Evolutionary conservation across 192 early-diverging fungal species (phyloP), one percentile per base, ranked within the genome.

Genomic region (Piromyces finnis): DNA sequence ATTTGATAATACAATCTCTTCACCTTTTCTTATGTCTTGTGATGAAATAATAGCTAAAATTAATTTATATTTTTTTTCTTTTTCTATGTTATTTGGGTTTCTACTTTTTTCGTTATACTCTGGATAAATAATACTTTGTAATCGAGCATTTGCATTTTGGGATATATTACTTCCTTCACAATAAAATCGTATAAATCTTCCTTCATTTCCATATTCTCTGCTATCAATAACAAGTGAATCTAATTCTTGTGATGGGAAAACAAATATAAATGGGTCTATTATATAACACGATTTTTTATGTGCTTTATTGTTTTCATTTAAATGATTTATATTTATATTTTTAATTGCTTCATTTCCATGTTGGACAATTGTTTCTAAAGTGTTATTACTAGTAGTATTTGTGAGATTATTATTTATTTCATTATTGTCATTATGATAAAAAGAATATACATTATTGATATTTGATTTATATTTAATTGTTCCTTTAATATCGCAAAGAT

Each of bases 401-500:
- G 39, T 92, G 88, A 32, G 92, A 82, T 11, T 88, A 84, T 5
- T 89, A 90, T 80, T 93, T 88, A 30, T 92, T 92, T 28, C 90
- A 86, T 27, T 92, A 88, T 82, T 90, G 88, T 29, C 89, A 90
- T 29, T 87, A 84, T 2, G 91, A 88, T 12, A 91, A 91, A 5
- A 90, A 88, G 78, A 94, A 78, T 28, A 91, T 84, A 37, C 86
- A 85, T 82, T 91, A 94, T 36, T 92, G 86, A 83, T 93, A 93
- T 79, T 85, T 86, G 14, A 90, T 87, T 28, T 91, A 88, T 30
- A 86, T 83, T 80, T 91, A 91, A 85, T 92, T 92, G 26, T 93
- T 17, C 96, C 96, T 77, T 91, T 90, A 82, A 93, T 93, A 78
- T 96, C 92, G 84, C 90, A 87, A 77, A 97, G 85, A 81, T 90